Evolutionary conservation across 2,329 filamentous ascomycete genomes (phyloP).

Genomic region (Cladosporium sp.): DNA sequence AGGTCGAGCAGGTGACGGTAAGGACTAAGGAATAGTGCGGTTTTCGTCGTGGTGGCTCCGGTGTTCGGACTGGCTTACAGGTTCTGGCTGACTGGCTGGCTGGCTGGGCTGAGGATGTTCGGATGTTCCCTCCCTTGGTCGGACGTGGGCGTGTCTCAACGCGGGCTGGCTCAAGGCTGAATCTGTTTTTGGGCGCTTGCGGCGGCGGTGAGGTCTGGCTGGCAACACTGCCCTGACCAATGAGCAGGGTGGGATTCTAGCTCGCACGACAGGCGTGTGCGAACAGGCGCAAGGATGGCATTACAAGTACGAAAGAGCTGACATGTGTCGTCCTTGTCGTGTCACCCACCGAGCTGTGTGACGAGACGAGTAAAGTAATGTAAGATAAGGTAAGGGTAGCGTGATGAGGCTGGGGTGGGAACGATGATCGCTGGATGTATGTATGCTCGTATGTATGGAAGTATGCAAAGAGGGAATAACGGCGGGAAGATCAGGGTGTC

Average conservation of each 20-base stretch:
- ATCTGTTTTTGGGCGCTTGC: not conserved
- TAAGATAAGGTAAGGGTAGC: too few relatives aligned
- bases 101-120: too few relatives aligned
- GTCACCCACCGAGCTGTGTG: too few relatives aligned
- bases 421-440: too few relatives aligned
- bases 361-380: too few relatives aligned
- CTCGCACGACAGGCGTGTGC: constrained; percentile 9
- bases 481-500: too few relatives aligned
- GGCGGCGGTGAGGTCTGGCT: not conserved
- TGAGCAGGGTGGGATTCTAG: not conserved
- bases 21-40: not conserved
- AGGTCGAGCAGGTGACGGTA: too few relatives aligned
- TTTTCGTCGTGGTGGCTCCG: not conserved
- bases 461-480: too few relatives aligned
- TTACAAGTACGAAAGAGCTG: not conserved
- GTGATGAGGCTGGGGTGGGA: too few relatives aligned
- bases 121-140: not conserved
- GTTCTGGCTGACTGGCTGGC: too few relatives aligned
- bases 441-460: too few relatives aligned
- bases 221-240: not conserved
- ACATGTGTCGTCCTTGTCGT: not conserved
- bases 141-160: not conserved
- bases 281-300: constrained; percentile 7
- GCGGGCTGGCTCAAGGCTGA: not conserved
- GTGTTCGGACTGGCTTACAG: not conserved